Base-by-base conservation (phyloP, 306 rosid species). In the Arachis stenosperma region DNA sequence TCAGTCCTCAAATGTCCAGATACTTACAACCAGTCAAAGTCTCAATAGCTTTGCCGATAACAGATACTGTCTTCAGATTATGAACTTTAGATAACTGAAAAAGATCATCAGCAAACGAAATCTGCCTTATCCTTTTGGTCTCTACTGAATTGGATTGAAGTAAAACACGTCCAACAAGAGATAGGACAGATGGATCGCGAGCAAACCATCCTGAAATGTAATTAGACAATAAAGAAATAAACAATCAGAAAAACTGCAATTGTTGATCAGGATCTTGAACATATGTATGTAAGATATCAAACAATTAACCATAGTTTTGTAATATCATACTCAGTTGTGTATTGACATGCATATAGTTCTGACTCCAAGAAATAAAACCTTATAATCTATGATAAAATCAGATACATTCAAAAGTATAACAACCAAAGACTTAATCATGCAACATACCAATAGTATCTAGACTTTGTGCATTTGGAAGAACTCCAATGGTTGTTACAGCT, bases 21-120 rank as follows among this genome's bases (percentile, higher is more conserved):
- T 70, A 84, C 97, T 89, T 89, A 92, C 97, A 89, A 41, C 92
- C 96, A 29, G 92, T 83, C 83, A 92, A 80, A 76, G 74, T 82
- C 81, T 89, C 89, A 41, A 81, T 73, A 50, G 87, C 86, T 81
- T 83, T 89, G 66, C 79, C 66, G 73, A 92, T 83, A 66, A 75
- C 80, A n/a, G 66, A 51, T 59, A 82, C 82, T 11, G 86, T 83
- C 78, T 85, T 83, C 78, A 83, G 93, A 5, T 59, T 76, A 81
- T 90, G 92, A 81, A 82, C 84, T 67, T 81, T 85, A 57, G 90
- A 88, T 54, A 88, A 81, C 75, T 86, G 90, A 83, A 92, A 92
- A 55, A 92, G 93, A 75, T 92, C 97, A 79, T 88, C 96, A 11
- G 97, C 96, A 61, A 92, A 80, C 78, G 88, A 76, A 81, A 92